Evolutionary conservation across 805 yeast genomes (phyloP).

Genomic region (Lipomyces chichibuensis): DNA sequence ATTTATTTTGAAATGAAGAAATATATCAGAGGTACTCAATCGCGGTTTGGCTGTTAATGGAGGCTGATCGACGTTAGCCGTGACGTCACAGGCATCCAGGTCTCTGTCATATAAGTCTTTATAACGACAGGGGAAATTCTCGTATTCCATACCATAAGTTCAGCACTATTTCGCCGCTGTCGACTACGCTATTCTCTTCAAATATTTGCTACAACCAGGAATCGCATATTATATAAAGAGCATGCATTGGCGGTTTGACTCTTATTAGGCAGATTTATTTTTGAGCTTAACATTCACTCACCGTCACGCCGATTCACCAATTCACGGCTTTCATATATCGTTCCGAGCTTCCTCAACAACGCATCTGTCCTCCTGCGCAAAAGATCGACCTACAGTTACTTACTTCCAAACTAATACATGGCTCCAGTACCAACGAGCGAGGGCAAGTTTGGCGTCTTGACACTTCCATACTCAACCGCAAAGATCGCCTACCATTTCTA

Average conservation of each 20-base stretch:
- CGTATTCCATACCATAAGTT: too few relatives aligned
- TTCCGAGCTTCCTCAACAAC: not conserved
- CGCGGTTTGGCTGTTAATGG: too few relatives aligned
- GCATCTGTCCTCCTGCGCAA: not conserved
- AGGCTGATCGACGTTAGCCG: too few relatives aligned
- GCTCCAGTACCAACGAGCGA: not conserved
- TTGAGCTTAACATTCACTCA: not conserved
- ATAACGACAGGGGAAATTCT: too few relatives aligned
- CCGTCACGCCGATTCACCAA: not conserved
- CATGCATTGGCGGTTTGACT: not conserved
- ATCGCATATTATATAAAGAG: not conserved
- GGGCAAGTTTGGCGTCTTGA: conserved; percentile 13
- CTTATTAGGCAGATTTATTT: not conserved
- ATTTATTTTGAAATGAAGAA: too few relatives aligned
- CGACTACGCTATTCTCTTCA: too few relatives aligned
- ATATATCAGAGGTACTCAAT: too few relatives aligned
- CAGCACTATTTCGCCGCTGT: too few relatives aligned
- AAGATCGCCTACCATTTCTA: conserved; percentile 20
- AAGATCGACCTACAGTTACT: not conserved
- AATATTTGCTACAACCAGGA: not conserved
- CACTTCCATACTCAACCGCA: conserved; percentile 11
- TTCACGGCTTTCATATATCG: not conserved
- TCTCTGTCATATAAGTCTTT: too few relatives aligned
- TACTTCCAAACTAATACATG: not conserved
- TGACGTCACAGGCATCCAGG: too few relatives aligned